These are phyloP conservation scores for Termitomyces sp. DNA, from an alignment of 768 basidiomycete species.

Conservation along the genomic window DNA sequence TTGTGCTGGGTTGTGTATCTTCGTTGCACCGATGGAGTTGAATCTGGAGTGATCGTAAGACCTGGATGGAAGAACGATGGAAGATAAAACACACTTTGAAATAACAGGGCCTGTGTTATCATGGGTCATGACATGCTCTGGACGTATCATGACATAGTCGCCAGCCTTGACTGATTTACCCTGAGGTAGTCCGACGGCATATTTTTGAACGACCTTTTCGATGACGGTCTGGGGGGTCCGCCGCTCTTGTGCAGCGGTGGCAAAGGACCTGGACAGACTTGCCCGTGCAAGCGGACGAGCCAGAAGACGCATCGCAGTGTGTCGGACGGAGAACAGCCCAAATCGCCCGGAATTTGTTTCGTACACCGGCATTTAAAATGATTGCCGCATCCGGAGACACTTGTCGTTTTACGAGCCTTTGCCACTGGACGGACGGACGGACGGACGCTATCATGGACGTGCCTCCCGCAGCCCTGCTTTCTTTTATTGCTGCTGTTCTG, in stretches of 20 bases:
- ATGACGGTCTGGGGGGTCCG: slow-evolving; percentile 79
- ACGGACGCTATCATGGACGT: neutral
- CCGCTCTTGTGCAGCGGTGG: slow-evolving; percentile 21
- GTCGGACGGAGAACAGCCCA: neutral
- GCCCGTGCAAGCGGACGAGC: slow-evolving; percentile 4
- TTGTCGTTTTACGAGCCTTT: too few relatives aligned
- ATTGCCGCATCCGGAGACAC: neutral
- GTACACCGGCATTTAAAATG: neutral
- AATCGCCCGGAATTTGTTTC: neutral
- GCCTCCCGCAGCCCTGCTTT: neutral
- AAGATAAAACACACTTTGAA: slow-evolving; percentile 66
- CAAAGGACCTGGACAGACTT: slow-evolving; percentile 19
- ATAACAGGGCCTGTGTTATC: slow-evolving; percentile 99
- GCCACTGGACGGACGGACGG: too few relatives aligned
- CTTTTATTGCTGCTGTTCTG: slow-evolving; percentile 10
- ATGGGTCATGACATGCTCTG: slow-evolving; percentile 97
- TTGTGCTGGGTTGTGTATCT: slow-evolving; percentile 75
- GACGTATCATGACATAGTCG: slow-evolving; percentile 99
- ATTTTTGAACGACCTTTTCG: slow-evolving; percentile 97
- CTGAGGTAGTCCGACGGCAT: slow-evolving; percentile 84
- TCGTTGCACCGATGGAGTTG: slow-evolving; percentile 89
- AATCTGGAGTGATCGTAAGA: slow-evolving; percentile 51
- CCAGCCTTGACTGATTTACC: slow-evolving; percentile 85
- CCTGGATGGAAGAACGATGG: neutral
- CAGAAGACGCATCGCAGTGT: slow-evolving; percentile 16